Percentiles rank a stretch among this genome's conserved stretches.
Conservation (phyloP, 768 basidiomycete species). For the Lactarius quietus region DNA sequence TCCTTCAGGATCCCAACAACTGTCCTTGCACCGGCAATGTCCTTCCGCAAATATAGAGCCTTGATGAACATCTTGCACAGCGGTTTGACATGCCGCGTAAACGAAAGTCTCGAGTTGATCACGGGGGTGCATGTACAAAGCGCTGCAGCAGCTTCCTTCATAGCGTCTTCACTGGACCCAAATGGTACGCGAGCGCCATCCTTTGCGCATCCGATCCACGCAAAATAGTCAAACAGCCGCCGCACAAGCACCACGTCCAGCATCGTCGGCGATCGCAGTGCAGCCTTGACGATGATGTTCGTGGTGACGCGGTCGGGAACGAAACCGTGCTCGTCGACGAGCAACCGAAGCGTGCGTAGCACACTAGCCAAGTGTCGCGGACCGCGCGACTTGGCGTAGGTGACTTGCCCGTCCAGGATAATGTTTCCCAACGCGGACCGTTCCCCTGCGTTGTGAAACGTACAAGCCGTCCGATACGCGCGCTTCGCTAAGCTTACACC, state of each 20-base stretch:
- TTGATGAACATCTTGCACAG: slow-evolving; percentile 27
- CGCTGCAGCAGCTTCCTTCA: slow-evolving; percentile 14
- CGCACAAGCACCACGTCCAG: slow-evolving; percentile 45
- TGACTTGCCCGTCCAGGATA: slow-evolving; percentile 46
- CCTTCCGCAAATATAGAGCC: slow-evolving; percentile 21
- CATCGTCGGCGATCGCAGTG: slow-evolving; percentile 48
- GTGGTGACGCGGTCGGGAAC: slow-evolving; percentile 63
- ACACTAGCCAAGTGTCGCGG: slow-evolving; percentile 45
- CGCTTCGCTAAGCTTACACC: slow-evolving; percentile 11
- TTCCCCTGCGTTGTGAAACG: slow-evolving; percentile 23
- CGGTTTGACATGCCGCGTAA: slow-evolving; percentile 21
- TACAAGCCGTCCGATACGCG: slow-evolving; percentile 28
- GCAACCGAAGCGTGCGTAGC: slow-evolving; percentile 38
- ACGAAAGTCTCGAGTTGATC: slow-evolving; percentile 13
- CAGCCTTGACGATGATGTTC: slow-evolving; percentile 62
- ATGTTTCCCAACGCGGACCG: slow-evolving; percentile 53
- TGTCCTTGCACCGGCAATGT: slow-evolving; percentile 20
- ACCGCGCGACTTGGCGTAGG: slow-evolving; percentile 35
- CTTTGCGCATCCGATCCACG: slow-evolving; percentile 55
- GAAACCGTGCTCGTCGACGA: slow-evolving; percentile 48
- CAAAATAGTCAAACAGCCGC: slow-evolving; percentile 60
- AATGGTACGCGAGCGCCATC: slow-evolving; percentile 13
- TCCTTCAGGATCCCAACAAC: slow-evolving; percentile 25
- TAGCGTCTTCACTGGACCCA: slow-evolving; percentile 6
- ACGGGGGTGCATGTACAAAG: slow-evolving; percentile 12